Evolutionary conservation across 2,329 filamentous ascomycete genomes (phyloP).

Genomic region (Dactylellina drechsleri): DNA sequence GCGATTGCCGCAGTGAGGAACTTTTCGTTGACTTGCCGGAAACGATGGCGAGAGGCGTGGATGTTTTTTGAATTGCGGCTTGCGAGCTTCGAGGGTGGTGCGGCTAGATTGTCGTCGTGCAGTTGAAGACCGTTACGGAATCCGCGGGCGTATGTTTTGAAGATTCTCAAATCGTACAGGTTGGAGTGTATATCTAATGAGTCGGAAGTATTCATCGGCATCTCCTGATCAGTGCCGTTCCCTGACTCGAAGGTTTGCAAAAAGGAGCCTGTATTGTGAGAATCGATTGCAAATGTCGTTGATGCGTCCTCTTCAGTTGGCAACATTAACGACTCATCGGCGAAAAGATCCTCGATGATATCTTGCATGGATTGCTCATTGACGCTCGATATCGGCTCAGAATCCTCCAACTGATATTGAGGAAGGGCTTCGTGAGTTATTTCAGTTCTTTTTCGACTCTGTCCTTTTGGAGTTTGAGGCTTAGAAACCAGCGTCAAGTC

Average conservation of each 20-base stretch:
- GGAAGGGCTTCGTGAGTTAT: background rate
- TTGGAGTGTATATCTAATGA: background rate
- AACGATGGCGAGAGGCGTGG: conserved; percentile 6
- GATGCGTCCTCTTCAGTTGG: background rate
- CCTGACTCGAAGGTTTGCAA: background rate
- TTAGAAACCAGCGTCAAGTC: background rate
- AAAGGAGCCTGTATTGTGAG: background rate
- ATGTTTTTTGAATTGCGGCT: background rate
- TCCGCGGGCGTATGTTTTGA: conserved; percentile 8
- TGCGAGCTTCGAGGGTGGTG: background rate
- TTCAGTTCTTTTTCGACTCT: background rate
- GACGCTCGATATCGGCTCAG: background rate
- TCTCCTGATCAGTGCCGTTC: background rate
- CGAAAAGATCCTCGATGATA: background rate
- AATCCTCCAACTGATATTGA: background rate
- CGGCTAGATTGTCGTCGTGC: background rate
- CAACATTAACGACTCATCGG: background rate
- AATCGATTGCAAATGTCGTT: background rate
- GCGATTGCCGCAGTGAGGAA: conserved; percentile 6
- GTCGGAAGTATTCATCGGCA: too few species aligned
- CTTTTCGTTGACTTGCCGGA: conserved; percentile 5
- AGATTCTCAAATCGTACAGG: background rate
- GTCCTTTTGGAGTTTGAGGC: background rate
- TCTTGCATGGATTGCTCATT: background rate
- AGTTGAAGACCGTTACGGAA: conserved; percentile 29